Evolutionary conservation across 371 early-diverging fungal species (phyloP), one percentile per base, ranked within the genome.

Genomic region (Mortierella sp.): DNA sequence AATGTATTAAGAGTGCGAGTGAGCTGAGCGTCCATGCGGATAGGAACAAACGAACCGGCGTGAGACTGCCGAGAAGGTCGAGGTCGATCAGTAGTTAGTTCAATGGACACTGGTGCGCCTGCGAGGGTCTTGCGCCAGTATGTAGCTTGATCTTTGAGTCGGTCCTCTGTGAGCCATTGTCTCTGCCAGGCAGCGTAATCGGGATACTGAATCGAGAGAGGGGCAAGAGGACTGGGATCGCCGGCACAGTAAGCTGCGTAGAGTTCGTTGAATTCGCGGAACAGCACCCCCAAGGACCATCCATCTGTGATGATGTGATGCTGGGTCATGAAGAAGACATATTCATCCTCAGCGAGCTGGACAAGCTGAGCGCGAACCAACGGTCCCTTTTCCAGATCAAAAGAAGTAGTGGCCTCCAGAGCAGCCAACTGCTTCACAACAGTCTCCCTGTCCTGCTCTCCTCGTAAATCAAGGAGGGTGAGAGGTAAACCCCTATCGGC

Each of bases 101-200:
- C 32, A 32, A 56, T 21, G 5, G 28, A 31, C 15, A 46, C 56
- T 5, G 56, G 56, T 1, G 46, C 56, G 8, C 17, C 56, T 11
- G 30, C 41, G n/a, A 56, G 56, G 17, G 4, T 32, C 11, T 6
- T 19, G 31, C 24, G 27, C 56, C 56, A 56, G 56, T 50, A 59
- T 37, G 37, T 6, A 34, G 14, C 21, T 11, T 52, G 61, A 1
- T 3, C 47, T 34, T 60, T 23, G 34, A 52, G 46, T 14, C 53
- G 30, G 5, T 46, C 61, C 17, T 24, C 53, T 23, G 42, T 19
- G 32, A 60, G 47, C 52, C 47, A 52, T 9, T 32, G 19, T 9
- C 34, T 27, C 53, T 60, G 61, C 61, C 61, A 60, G 28, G 53
- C 52, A 0, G 61, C 61, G 26, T 60, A 60, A 27, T 60, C 61